Conservation (phyloP, 1,139 yeast species). For the Debaryomyces subglobosus region DNA sequence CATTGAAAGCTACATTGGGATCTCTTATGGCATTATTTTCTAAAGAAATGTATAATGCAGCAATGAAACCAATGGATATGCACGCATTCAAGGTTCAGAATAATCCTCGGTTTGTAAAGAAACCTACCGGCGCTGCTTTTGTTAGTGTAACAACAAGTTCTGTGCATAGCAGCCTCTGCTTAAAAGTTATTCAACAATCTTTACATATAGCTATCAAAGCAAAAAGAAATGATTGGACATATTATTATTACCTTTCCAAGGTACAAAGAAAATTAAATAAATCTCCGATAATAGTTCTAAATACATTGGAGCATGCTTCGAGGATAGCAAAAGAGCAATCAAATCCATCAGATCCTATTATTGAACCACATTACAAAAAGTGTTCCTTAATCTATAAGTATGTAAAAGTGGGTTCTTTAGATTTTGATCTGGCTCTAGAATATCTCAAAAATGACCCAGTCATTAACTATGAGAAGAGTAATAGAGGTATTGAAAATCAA, state of each 20-base stretch:
- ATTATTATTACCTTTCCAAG: constrained; percentile 62
- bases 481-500: constrained; percentile 22
- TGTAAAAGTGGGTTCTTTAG: constrained; percentile 39
- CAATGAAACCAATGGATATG: constrained; percentile 69
- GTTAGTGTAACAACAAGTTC: constrained; percentile 26
- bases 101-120: constrained; percentile 37
- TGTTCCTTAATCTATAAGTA: constrained; percentile 64
- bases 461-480: constrained; percentile 17
- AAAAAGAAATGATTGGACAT: constrained; percentile 61
- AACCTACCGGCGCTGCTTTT: constrained; percentile 27
- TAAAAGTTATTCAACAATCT: constrained; percentile 40
- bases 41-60: constrained; percentile 62
- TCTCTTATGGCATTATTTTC: constrained; percentile 61
- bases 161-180: constrained; percentile 30
- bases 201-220: constrained; percentile 48
- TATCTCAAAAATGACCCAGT: constrained; percentile 42
- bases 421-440: constrained; percentile 37
- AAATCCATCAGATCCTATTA: constrained; percentile 52
- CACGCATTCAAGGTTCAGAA: constrained; percentile 49
- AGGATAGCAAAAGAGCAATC: constrained; percentile 42
- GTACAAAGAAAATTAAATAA: constrained; percentile 52
- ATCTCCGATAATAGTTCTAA: constrained; percentile 34
- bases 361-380: constrained; percentile 76
- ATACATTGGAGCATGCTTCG: constrained; percentile 45
- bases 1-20: constrained; percentile 38